phyloP scores from a whole-genome alignment of 257 asterid genomes.

The Dorcoceras hygrometricum region DNA sequence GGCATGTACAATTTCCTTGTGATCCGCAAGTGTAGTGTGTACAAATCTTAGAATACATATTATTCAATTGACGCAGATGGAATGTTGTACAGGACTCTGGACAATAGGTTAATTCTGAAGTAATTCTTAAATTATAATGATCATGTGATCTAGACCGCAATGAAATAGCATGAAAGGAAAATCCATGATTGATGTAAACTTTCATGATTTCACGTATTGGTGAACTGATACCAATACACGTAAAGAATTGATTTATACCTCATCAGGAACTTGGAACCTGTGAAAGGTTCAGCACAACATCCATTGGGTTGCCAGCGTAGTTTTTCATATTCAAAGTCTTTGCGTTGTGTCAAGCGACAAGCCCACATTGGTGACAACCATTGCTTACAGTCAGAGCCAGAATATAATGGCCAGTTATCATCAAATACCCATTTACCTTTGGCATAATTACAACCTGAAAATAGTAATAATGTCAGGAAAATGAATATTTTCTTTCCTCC shows the following conservation, averaged over 20 bases:
- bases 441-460: not conserved
- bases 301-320: slow-evolving; percentile 77
- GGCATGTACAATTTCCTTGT: no score
- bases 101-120: no score
- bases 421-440: slow-evolving; percentile 60
- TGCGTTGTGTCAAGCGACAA: slow-evolving; percentile 84
- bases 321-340: slow-evolving; percentile 81
- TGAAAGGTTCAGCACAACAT: slow-evolving; percentile 69
- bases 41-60: no score
- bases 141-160: not conserved
- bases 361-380: slow-evolving; percentile 98
- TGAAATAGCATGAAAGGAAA: not conserved
- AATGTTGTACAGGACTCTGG: no score
- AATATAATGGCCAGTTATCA: slow-evolving; percentile 63
- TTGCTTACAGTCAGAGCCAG: slow-evolving; percentile 83
- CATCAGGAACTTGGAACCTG: slow-evolving; percentile 56
- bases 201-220: not conserved
- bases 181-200: not conserved
- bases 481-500: not conserved
- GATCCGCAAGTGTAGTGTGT: no score
- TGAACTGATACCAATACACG: not conserved
- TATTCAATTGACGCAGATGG: no score
- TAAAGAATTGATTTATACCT: slow-evolving; percentile 45
- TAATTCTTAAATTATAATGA: no score
- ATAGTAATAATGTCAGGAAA: not conserved